Base-by-base conservation (phyloP, 805 yeast species). In the Schwanniomyces pseudopolymorphus region DNA sequence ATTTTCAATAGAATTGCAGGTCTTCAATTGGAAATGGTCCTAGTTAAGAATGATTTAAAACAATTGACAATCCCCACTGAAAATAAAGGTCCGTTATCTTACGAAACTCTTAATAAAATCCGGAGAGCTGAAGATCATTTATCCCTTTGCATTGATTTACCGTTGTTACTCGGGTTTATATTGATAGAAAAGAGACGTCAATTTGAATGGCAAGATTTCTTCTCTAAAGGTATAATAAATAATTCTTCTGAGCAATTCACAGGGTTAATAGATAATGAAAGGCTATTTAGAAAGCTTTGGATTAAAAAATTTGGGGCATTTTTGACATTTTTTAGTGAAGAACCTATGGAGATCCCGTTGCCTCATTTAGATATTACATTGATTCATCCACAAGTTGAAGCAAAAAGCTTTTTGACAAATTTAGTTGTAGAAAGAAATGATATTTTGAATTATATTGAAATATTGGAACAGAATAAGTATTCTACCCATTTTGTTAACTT, bases 151-250 rank as follows among this genome's bases (percentile, higher is more conserved):
- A 72, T 80, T 11, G 94, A 87, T 59, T 58, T 87, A 22, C 96
- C 96, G 0, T 59, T 86, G 10, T 63, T 86, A 1, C 85, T 86
- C 59, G 94, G 94, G 1, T 68, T 85, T n/a, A 77, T 81, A 61
- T 50, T 85, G 2, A 74, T 86, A 40, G 91, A 87, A 52, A 72
- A 69, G 39, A 66, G 84, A 42, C 70, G 89, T 42, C 79, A 85
- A 53, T 66, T 69, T 40, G 79, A 79, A 52, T 84, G 89, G 87
- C 62, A 63, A 41, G 76, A 72, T 48, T 70, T 64, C 58, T 59
- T 59, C 48, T 61, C 72, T n/a, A 55, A 63, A 59, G 69, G 75
- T n/a, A 48, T 78, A 36, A 66, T 63, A 49, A 45, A 59, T 26
- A 75, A 72, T 43, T 64, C 82, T 0, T 72, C 81, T 22, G 90